A percentile compares a stretch with the other conserved stretches of the same genome.
Conservation (phyloP, 116 monocot species). For the Phalaenopsis hybrid region DNA sequence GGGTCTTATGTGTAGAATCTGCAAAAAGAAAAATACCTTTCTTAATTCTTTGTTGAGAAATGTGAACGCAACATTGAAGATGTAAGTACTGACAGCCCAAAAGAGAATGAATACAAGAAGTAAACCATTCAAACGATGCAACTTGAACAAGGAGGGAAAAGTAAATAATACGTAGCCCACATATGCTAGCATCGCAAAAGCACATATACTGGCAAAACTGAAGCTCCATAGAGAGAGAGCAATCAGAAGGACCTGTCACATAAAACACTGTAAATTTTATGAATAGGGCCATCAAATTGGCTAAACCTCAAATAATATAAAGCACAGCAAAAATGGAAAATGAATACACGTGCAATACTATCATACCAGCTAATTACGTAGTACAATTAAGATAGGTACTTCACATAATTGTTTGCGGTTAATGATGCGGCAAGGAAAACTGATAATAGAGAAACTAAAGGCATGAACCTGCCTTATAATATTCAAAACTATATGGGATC, state of each 20-base stretch:
- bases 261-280: slow-evolving; percentile 14
- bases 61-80: slow-evolving; percentile 93
- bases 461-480: too few relatives aligned
- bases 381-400: too few relatives aligned
- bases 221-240: slow-evolving; percentile 95
- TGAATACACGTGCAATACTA: not conserved
- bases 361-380: too few relatives aligned
- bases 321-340: not conserved
- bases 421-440: too few relatives aligned
- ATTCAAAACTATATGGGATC: too few relatives aligned
- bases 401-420: too few relatives aligned
- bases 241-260: slow-evolving; percentile 74
- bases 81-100: slow-evolving; percentile 88
- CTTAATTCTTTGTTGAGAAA: slow-evolving; percentile 76
- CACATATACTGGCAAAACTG: slow-evolving; percentile 86
- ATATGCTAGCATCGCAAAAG: slow-evolving; percentile 88
- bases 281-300: slow-evolving; percentile 17
- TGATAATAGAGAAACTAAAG: too few relatives aligned
- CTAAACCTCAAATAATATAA: not conserved
- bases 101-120: slow-evolving; percentile 94
- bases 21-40: slow-evolving; percentile 45
- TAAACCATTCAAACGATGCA: slow-evolving; percentile 89
- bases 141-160: slow-evolving; percentile 61
- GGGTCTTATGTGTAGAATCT: too few relatives aligned
- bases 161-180: slow-evolving; percentile 84